phyloP scores from a whole-genome alignment of 2,329 filamentous ascomycete species.

The Thielaviopsis musarum region DNA sequence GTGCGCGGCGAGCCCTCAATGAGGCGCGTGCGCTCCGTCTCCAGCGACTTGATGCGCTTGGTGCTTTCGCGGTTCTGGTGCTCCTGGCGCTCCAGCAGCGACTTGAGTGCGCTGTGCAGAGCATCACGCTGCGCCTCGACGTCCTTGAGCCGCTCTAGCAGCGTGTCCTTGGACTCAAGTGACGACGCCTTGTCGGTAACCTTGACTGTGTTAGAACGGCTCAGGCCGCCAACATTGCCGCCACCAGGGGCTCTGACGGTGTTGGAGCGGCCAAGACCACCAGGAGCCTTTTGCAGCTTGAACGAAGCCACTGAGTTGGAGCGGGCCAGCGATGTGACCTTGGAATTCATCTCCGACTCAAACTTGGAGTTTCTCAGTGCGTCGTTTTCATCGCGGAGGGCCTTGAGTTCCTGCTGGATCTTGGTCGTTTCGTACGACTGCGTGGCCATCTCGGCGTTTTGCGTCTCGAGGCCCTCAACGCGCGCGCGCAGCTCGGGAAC shows the following conservation, averaged over 20 bases:
- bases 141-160: conserved; percentile 73
- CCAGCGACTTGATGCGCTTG: conserved; percentile 62
- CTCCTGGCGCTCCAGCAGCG: conserved; percentile 70
- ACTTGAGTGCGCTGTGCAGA: conserved; percentile 72
- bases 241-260: conserved; percentile 29
- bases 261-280: conserved; percentile 39
- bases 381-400: conserved; percentile 51
- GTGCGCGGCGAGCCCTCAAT: conserved; percentile 52
- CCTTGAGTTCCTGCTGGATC: conserved; percentile 71
- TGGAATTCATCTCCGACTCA: conserved; percentile 11
- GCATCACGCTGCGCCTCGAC: conserved; percentile 89
- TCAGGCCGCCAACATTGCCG: conserved; percentile 21
- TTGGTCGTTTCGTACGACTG: conserved; percentile 66
- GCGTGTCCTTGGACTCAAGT: conserved; percentile 45
- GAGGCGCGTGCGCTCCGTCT: conserved; percentile 61
- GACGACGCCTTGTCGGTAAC: conserved; percentile 16
- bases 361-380: conserved; percentile 30
- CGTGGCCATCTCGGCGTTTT: conserved; percentile 55
- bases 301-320: conserved; percentile 21
- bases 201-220: conserved; percentile 44
- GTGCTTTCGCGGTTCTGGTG: conserved; percentile 68
- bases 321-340: conserved; percentile 12
- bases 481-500: conserved; percentile 62
- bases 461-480: conserved; percentile 60
- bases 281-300: conserved; percentile 16